These are phyloP conservation scores for Tricholoma furcatifolium DNA, from an alignment of 768 basidiomycete genomes.

Conservation along the genomic window DNA sequence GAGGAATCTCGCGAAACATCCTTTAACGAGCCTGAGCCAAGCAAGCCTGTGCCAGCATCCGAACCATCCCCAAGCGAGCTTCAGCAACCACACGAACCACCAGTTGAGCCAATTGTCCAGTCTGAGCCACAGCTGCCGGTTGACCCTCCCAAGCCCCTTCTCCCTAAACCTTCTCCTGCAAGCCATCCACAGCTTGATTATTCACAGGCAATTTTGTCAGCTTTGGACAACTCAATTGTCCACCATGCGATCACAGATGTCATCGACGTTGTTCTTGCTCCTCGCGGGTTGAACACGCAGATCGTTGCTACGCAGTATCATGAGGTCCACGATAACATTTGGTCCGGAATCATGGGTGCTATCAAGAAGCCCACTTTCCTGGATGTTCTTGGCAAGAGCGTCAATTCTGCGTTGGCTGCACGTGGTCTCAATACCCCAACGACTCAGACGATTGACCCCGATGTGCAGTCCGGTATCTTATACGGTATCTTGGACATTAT, in stretches of 20 bases:
- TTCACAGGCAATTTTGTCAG: neutral
- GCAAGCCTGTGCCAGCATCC: no score
- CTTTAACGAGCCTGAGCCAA: no score
- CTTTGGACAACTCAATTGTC: neutral
- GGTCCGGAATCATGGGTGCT: constrained; percentile 2
- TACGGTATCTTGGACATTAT: constrained; percentile 1
- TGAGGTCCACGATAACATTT: constrained; percentile 1
- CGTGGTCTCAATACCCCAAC: neutral
- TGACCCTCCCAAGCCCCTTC: no score
- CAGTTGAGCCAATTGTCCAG: no score
- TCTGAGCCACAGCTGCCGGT: no score
- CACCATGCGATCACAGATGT: neutral
- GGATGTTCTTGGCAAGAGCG: neutral
- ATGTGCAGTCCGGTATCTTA: constrained; percentile 1
- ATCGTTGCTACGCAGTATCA: neutral
- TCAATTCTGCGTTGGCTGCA: neutral
- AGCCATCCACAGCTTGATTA: neutral
- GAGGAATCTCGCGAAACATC: no score
- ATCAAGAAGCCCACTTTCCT: constrained; percentile 4
- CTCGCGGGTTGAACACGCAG: constrained; percentile 1
- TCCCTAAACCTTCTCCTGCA: no score
- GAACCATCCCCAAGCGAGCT: no score
- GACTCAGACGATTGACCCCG: neutral
- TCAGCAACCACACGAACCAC: no score
- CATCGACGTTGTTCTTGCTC: neutral